A percentile compares a stretch with the other conserved stretches of the same genome.
phyloP scores from a whole-genome alignment of 768 basidiomycete species.

The Mycena haematopus region DNA sequence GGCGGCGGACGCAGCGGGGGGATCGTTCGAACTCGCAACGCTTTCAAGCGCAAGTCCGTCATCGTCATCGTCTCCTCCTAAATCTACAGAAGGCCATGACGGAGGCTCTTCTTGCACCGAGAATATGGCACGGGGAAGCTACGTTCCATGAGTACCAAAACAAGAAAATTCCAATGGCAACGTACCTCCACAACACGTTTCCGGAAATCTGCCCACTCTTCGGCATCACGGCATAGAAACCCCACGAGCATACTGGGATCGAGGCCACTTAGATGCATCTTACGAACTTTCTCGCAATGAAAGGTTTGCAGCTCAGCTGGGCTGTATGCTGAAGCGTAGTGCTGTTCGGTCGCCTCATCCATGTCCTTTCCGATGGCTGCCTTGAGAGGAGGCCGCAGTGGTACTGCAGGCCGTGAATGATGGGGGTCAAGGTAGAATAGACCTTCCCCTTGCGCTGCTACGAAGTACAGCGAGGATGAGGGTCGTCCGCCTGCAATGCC shows the following conservation, averaged over 20 bases:
- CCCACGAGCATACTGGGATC: constrained; percentile 98
- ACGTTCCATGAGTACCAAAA: constrained; percentile 19
- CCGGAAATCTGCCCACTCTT: constrained; percentile 86
- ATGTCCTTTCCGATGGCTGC: constrained; percentile 16
- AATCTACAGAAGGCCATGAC: constrained; percentile 66
- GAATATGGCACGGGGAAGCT: constrained; percentile 77
- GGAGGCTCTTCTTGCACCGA: constrained; percentile 89
- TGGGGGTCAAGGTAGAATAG: constrained; percentile 86
- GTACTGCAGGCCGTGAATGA: constrained; percentile 78
- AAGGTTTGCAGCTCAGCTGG: constrained; percentile 82
- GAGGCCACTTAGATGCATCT: constrained; percentile 89
- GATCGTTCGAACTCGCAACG: constrained; percentile 23
- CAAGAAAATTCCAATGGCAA: constrained; percentile 9
- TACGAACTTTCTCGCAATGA: constrained; percentile 95
- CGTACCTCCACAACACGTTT: constrained; percentile 72
- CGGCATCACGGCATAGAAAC: constrained; percentile 83
- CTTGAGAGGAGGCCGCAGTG: constrained; percentile 54
- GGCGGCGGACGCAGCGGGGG: constrained; percentile 3
- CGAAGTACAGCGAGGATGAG: constrained; percentile 97
- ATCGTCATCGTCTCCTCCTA: constrained; percentile 30
- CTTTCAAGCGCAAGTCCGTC: constrained; percentile 28
- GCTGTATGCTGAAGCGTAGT: constrained; percentile 78
- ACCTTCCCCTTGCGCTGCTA: constrained; percentile 88
- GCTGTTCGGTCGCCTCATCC: constrained; percentile 56
- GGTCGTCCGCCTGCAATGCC: constrained; percentile 97